A percentile compares a stretch with the other conserved stretches of the same genome.
Conservation (phyloP, 176 grass and related monocot species). For the Oryza glaberrima region DNA sequence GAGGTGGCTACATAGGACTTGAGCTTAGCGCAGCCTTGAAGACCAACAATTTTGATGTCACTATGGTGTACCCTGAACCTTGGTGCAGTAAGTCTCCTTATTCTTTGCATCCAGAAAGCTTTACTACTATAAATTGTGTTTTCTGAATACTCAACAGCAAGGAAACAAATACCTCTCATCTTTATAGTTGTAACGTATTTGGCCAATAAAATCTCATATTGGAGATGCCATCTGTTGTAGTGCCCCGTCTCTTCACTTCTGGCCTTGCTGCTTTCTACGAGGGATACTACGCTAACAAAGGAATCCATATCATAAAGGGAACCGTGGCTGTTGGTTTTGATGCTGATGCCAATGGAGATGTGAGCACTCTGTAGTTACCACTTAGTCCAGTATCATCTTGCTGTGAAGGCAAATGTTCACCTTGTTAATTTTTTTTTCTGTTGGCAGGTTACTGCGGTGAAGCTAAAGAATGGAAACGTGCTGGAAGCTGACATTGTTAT, state of each 20-base stretch:
- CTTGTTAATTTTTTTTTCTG: conserved; percentile 7
- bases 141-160: conserved; percentile 8
- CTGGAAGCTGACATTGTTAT: conserved; percentile 84
- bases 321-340: conserved; percentile 80
- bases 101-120: conserved; percentile 11
- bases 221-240: conserved; percentile 49
- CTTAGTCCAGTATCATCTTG: background rate
- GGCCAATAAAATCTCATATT: background rate
- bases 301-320: conserved; percentile 83
- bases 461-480: conserved; percentile 82
- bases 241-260: conserved; percentile 91
- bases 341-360: conserved; percentile 78
- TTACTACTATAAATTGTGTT: background rate
- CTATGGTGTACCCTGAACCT: conserved; percentile 96
- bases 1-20: conserved; percentile 96
- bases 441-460: conserved; percentile 77
- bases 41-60: conserved; percentile 91
- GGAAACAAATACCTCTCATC: background rate
- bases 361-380: conserved; percentile 43
- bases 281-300: conserved; percentile 85
- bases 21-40: conserved; percentile 86
- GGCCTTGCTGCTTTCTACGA: conserved; percentile 94
- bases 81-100: conserved; percentile 90
- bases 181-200: background rate
- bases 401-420: conserved; percentile 11